Evolutionary conservation across 164 flowering plant species (phyloP).

Genomic region (Liquidambar formosana): DNA sequence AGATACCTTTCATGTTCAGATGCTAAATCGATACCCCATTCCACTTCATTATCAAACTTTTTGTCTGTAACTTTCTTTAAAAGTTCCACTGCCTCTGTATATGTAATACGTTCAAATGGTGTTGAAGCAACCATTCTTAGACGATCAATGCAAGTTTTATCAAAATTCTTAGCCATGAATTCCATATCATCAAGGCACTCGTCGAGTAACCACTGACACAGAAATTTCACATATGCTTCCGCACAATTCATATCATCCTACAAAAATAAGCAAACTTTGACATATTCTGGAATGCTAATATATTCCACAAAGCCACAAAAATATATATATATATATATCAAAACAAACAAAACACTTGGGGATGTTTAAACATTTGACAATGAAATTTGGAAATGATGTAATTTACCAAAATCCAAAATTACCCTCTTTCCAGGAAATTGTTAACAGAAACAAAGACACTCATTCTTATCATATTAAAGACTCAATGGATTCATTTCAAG

Average conservation of each 20-base stretch:
- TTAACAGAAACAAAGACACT: too few relatives aligned
- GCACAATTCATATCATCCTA: conserved; percentile 99
- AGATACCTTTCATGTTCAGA: conserved; percentile 95
- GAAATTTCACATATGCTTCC: conserved; percentile 83
- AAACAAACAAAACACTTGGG: not conserved
- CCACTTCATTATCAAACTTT: conserved; percentile 68
- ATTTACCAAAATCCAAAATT: too few relatives aligned
- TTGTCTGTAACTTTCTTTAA: conserved; percentile 62
- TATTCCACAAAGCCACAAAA: not conserved
- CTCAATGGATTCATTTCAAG: too few relatives aligned
- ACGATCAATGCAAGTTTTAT: conserved; percentile 69
- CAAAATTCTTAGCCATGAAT: conserved; percentile 76
- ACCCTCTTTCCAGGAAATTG: too few relatives aligned
- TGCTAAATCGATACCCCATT: conserved; percentile 92
- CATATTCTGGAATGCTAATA: not conserved
- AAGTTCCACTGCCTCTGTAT: conserved; percentile 73
- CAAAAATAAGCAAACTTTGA: conserved; percentile 13
- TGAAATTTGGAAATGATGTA: too few relatives aligned
- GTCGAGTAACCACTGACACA: conserved; percentile 88
- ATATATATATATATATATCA: not conserved
- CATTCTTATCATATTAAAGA: too few relatives aligned
- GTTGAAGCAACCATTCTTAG: conserved; percentile 74
- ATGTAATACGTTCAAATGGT: conserved; percentile 72
- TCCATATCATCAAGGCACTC: conserved; percentile 89
- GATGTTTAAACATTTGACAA: not conserved